Percentiles rank a stretch among this genome's conserved stretches.
These are phyloP conservation scores for Suhomyces bokatorum DNA, from an alignment of 1,139 yeast genomes.

Conservation along the genomic window DNA sequence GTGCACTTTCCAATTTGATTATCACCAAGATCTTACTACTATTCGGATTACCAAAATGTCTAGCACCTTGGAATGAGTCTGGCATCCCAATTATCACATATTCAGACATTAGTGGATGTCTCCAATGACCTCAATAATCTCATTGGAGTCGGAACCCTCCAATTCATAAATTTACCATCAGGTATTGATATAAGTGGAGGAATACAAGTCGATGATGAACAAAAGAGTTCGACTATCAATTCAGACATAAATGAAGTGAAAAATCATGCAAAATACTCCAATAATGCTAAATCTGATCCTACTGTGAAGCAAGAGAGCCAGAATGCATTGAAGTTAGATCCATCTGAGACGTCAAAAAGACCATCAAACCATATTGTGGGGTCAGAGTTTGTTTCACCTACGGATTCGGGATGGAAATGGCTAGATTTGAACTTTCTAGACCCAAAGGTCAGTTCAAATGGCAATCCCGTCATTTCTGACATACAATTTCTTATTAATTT, in stretches of 20 bases:
- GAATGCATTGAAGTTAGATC: no score
- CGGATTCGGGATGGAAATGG: slow-evolving; percentile 51
- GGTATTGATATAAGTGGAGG: slow-evolving; percentile 23
- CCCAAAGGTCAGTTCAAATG: slow-evolving; percentile 24
- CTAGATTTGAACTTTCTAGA: slow-evolving; percentile 29
- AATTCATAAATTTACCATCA: slow-evolving; percentile 41
- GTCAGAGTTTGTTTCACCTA: not conserved
- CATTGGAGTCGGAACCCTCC: slow-evolving; percentile 51
- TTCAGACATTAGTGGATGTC: slow-evolving; percentile 13
- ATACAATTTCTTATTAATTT: slow-evolving; percentile 41
- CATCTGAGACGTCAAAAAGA: no score
- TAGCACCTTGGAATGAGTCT: not conserved
- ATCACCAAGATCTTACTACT: no score
- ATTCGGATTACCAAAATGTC: no score
- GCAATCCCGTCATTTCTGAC: slow-evolving; percentile 29
- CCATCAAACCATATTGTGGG: not conserved
- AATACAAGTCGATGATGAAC: slow-evolving; percentile 1
- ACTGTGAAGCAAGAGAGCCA: not conserved
- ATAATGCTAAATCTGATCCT: not conserved
- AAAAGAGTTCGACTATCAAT: not conserved
- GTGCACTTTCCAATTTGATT: no score
- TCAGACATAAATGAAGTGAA: no score
- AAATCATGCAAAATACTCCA: no score
- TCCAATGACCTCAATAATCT: slow-evolving; percentile 43
- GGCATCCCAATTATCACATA: not conserved